Evolutionary conservation across 371 early-diverging fungal genomes (phyloP), one percentile per base, ranked within the genome.

Genomic region (Capillidium heterosporum): DNA sequence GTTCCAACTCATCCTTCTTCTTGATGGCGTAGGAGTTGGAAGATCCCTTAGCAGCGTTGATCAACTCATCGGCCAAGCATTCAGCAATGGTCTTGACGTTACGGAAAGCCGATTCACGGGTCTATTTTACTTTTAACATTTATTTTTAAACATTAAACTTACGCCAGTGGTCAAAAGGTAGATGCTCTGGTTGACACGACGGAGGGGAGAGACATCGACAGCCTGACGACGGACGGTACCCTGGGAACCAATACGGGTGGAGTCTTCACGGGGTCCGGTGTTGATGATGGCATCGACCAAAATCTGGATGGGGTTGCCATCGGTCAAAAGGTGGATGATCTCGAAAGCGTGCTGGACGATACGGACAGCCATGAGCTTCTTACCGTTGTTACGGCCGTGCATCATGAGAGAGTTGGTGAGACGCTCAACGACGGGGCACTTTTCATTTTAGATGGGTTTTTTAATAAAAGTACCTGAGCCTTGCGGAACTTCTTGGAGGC

Each of bases 301-400:
- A 60, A 95, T 81, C 80, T 99, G 99, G 68, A 99, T 80, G 63
- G 99, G 99, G 87, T 99, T 99, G 72, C 82, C 81, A 72, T 95
- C 96, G 67, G 99, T 96, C 73, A 95, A 82, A 67, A 92, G 80
- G 86, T 98, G 74, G 72, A 99, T 90, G 80, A 99, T 99, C 74
- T 95, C 92, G 71, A 98, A 98, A 60, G 99, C 92, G 80, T 98
- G 95, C 82, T 95, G 92, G 70, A 99, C 88, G 67, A 96, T 94
- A 68, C 95, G 93, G 63, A 88, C 87, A 67, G 99, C 95, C 88
- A 99, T 86, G 63, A 94, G 78, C 84, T 99, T 99, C 89, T 99
- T 99, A 67, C 99, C 99, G 85, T 94, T 98, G 91, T 99, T 99
- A 73, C 99, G 95, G 65, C 99, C 99, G 83, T 96, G 91, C 92